Percentiles rank a stretch among this genome's conserved stretches.
phyloP scores from a whole-genome alignment of 169 alveolate species.

The Cryptosporidium meleagridis region DNA sequence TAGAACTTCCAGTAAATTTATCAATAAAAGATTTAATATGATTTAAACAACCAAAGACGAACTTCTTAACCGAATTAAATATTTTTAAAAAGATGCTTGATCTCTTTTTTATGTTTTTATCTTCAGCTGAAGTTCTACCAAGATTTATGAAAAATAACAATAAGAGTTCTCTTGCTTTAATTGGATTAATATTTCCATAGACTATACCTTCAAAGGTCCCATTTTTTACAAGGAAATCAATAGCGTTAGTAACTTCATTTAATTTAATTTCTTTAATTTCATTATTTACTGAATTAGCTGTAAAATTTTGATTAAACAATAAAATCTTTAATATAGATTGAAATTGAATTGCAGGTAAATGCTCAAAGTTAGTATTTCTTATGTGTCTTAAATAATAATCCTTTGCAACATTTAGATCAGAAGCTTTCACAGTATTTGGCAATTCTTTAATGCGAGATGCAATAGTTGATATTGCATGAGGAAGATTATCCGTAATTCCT shows the following conservation, averaged over 20 bases:
- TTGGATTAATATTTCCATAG: constrained; percentile 46
- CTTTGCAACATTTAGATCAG: constrained; percentile 7
- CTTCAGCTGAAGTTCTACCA: constrained; percentile 1
- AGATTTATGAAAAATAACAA: constrained; percentile 40
- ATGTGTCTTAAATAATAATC: neutral
- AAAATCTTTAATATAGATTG: neutral
- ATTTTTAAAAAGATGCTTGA: neutral
- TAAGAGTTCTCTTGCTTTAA: constrained; percentile 44
- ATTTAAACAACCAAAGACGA: neutral
- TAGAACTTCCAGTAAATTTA: neutral
- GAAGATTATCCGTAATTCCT: constrained; percentile 3
- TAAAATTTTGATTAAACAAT: constrained; percentile 14
- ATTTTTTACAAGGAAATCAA: constrained; percentile 9
- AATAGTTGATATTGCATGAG: constrained; percentile 2
- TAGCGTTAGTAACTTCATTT: constrained; percentile 6
- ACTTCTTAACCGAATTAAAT: neutral
- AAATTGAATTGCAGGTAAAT: constrained; percentile 2
- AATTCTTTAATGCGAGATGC: constrained; percentile 18
- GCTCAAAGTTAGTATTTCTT: neutral
- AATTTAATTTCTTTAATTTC: neutral
- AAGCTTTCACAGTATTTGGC: neutral
- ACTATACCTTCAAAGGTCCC: constrained; percentile 36
- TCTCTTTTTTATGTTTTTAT: neutral
- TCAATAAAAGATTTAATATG: neutral
- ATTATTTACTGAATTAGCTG: neutral